phyloP scores from a whole-genome alignment of 176 grass and related monocot species.

The bread wheat (Triticum aestivum) region DNA sequence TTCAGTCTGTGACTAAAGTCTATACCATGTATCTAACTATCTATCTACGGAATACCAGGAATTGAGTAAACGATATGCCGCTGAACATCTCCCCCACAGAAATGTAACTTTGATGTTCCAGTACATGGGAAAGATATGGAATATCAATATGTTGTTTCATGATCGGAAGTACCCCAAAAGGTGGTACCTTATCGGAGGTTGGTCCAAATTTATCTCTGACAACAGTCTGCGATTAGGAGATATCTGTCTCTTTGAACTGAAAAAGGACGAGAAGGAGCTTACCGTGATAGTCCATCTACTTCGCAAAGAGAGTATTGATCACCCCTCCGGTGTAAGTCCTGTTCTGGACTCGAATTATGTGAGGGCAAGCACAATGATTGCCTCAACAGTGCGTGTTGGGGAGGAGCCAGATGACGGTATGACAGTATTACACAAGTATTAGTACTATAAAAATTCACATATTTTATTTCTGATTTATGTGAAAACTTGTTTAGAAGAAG shows the following conservation, averaged over 20 bases:
- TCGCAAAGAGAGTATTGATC: not conserved
- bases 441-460: not conserved
- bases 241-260: conserved; percentile 54
- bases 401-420: not conserved
- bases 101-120: conserved; percentile 5
- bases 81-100: conserved; percentile 6
- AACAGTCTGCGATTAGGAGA: conserved; percentile 37
- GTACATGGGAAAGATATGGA: not conserved
- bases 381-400: not conserved
- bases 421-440: not conserved
- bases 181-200: conserved; percentile 25
- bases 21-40: not conserved
- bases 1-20: not conserved
- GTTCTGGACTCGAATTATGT: not conserved
- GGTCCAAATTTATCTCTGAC: conserved; percentile 26
- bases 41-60: conserved; percentile 15
- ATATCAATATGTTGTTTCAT: not conserved
- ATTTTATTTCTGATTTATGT: not conserved
- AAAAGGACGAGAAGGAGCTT: not conserved
- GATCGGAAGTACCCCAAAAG: not conserved
- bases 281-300: not conserved
- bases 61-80: conserved; percentile 8
- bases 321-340: not conserved
- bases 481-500: conserved; percentile 21
- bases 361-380: not conserved